phyloP scores from a whole-genome alignment of 2,329 filamentous ascomycete genomes.

The Colletotrichum sublineola region DNA sequence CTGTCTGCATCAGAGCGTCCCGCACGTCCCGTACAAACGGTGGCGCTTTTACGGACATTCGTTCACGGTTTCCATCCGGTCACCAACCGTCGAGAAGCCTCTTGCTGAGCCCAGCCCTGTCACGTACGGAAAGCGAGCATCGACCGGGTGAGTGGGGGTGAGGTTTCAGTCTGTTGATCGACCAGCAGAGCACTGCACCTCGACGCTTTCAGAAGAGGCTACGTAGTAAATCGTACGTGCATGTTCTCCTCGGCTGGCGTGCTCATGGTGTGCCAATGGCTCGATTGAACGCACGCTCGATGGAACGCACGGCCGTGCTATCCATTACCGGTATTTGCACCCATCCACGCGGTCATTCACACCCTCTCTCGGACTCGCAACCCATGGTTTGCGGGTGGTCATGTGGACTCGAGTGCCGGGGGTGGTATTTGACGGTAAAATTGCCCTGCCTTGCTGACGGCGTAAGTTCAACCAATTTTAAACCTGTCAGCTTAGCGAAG shows the following conservation, averaged over 20 bases:
- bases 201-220: slow-evolving; percentile 26
- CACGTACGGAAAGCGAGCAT: slow-evolving; percentile 7
- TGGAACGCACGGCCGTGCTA: slow-evolving; percentile 16
- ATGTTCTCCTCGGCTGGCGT: slow-evolving; percentile 10
- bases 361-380: slow-evolving; percentile 15
- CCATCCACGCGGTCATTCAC: slow-evolving; percentile 21
- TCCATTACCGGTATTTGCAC: not conserved
- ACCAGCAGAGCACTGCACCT: slow-evolving; percentile 11
- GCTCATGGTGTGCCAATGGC: slow-evolving; percentile 27
- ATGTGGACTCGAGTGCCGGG: slow-evolving; percentile 30
- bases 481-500: slow-evolving; percentile 34
- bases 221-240: slow-evolving; percentile 16
- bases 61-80: slow-evolving; percentile 23
- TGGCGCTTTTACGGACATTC: not conserved
- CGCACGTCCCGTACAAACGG: slow-evolving; percentile 35
- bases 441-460: slow-evolving; percentile 31
- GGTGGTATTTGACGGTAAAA: slow-evolving; percentile 25
- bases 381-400: slow-evolving; percentile 15
- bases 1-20: slow-evolving; percentile 31
- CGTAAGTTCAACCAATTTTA: slow-evolving; percentile 22
- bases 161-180: slow-evolving; percentile 14
- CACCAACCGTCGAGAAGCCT: not conserved
- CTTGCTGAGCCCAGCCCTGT: not conserved
- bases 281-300: slow-evolving; percentile 12
- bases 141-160: slow-evolving; percentile 19